Evolutionary conservation across 1,139 yeast species (phyloP).

Genomic region (Geotrichum citri-aurantii): DNA sequence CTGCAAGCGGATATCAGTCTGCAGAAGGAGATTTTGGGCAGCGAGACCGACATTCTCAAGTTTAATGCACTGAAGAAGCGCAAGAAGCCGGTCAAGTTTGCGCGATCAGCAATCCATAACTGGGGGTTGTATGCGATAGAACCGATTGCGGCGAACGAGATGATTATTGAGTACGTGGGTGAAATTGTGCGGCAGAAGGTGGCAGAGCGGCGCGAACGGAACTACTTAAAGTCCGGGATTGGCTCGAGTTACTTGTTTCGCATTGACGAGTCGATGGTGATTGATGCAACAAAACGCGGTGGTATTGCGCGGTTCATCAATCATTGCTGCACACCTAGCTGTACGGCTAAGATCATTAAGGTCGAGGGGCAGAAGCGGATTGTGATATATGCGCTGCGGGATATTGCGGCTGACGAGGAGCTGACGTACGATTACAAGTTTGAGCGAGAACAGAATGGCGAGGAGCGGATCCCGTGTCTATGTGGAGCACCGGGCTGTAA

Average conservation of each 20-base stretch:
- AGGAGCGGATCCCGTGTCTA: slow-evolving; percentile 81
- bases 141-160: slow-evolving; percentile 88
- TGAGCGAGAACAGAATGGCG: slow-evolving; percentile 86
- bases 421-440: slow-evolving; percentile 93
- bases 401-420: slow-evolving; percentile 79
- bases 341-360: slow-evolving; percentile 93
- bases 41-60: slow-evolving; percentile 75
- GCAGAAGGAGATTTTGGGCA: slow-evolving; percentile 68
- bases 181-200: slow-evolving; percentile 91
- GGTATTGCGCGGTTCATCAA: slow-evolving; percentile 95
- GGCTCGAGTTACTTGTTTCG: slow-evolving; percentile 92
- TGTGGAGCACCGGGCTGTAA: slow-evolving; percentile 96
- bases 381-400: slow-evolving; percentile 88
- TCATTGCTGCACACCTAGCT: slow-evolving; percentile 95
- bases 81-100: slow-evolving; percentile 90
- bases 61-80: slow-evolving; percentile 78
- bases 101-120: slow-evolving; percentile 92
- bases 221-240: slow-evolving; percentile 83
- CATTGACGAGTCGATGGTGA: slow-evolving; percentile 88
- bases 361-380: slow-evolving; percentile 92
- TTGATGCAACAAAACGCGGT: slow-evolving; percentile 96
- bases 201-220: slow-evolving; percentile 86
- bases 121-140: slow-evolving; percentile 97
- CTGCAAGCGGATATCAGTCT: slow-evolving; percentile 88
- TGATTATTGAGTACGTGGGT: slow-evolving; percentile 99